Base-by-base conservation (phyloP, 2,329 filamentous ascomycete genomes). In the Paraphaeosphaeria minitans region DNA sequence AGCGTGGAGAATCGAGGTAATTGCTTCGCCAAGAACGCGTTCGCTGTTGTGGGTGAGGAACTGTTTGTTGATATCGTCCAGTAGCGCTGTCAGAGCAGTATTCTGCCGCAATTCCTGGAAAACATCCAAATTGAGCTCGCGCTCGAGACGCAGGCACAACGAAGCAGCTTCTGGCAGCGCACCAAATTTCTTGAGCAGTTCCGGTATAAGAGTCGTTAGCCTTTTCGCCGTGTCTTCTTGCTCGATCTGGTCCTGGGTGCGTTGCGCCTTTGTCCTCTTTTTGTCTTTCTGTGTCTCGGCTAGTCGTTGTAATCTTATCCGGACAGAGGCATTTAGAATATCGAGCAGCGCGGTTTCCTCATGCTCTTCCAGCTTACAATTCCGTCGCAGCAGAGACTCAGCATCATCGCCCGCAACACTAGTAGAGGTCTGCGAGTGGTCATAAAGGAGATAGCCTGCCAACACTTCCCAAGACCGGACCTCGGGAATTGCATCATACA, bases 61-160 rank as follows among this genome's bases (percentile, higher is more conserved):
- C 69, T 99, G 95, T 58, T 92, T 92, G 75, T 91, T 93, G 67
- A 98, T 92, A 69, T 97, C 93, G 66, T 97, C 93, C 1, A 99
- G 82, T 31, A 98, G 80, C 22, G 89, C 87, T 7, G 89, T 86
- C 71, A 96, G 96, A 1, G 89, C 88, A 0, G 92, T 87, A 65
- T 96, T 92, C 73, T 97, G 93, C 53, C 93, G 89, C 39, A 98
- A 81, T 70, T 96, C 91, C 72, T 93, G 89, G 72, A 98, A 96
- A 22, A 93, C 86, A 42, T 94, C 90, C 1, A 97, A 84, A 65
- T 97, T 91, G 22, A 99, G 86, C 41, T 91, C 87, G 71, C 94
- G 92, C 73, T 96, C 92, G 45, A 99, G 81, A 33, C 92, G 87
- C 24, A 99, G 83, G 47, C 97, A 93, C 24, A 91, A 87, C 10